phyloP scores from a whole-genome alignment of 2,329 filamentous ascomycete species.

The Ascochyta lentis region DNA sequence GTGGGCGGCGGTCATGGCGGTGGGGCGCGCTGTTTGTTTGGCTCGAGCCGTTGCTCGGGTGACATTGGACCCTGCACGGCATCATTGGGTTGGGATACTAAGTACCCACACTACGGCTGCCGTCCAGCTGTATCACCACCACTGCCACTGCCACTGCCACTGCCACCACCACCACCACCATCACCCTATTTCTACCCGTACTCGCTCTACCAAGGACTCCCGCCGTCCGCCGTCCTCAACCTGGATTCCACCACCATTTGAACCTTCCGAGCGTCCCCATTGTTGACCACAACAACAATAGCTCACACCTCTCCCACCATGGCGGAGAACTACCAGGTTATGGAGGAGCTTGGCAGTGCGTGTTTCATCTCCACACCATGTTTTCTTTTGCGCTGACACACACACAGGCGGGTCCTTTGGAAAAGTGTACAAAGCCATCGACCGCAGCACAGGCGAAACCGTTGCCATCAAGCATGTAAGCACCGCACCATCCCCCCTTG shows the following conservation, averaged over 20 bases:
- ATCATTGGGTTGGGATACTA: neutral
- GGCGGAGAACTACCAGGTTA: constrained; percentile 88
- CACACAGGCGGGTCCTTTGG: constrained; percentile 87
- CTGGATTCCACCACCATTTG: constrained; percentile 27
- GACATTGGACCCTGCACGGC: constrained; percentile 22
- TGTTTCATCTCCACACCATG: constrained; percentile 1
- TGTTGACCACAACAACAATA: constrained; percentile 26
- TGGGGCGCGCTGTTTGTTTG: constrained; percentile 39
- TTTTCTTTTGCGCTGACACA: constrained; percentile 23
- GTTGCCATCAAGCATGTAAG: constrained; percentile 96
- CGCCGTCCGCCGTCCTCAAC: constrained; percentile 31
- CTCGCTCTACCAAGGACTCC: constrained; percentile 28
- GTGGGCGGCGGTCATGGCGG: constrained; percentile 20
- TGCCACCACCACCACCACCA: constrained; percentile 16
- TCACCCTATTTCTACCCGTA: constrained; percentile 40
- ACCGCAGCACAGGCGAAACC: constrained; percentile 86
- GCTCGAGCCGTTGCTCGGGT: constrained; percentile 36
- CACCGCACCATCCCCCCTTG: neutral
- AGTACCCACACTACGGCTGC: constrained; percentile 1
- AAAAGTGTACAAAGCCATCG: constrained; percentile 95
- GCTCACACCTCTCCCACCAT: constrained; percentile 56
- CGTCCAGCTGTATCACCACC: constrained; percentile 18
- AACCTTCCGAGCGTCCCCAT: constrained; percentile 23
- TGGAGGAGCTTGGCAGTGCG: constrained; percentile 95
- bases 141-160: neutral